Base-by-base conservation (phyloP, 2,329 filamentous ascomycete genomes). In the Sporothrix brunneoviolacea region DNA sequence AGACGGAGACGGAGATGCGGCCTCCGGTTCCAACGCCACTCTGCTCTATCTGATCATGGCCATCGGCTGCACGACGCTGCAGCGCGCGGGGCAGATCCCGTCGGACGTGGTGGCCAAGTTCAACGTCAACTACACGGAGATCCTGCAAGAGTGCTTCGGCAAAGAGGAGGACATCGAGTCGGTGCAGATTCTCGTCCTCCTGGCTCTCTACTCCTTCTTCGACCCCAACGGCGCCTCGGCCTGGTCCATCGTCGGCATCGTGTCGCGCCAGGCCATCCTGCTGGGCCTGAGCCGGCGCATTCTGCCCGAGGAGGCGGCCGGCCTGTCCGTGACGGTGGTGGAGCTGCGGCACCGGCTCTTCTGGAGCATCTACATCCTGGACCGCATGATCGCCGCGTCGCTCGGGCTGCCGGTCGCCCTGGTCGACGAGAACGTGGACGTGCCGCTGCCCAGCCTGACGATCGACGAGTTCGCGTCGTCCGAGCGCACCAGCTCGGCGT, bases 361-460 rank as follows among this genome's bases (percentile, higher is more conserved):
- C 51, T 74, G 71, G 71, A 72, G 69, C 37, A 68, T 72, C 7
- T 72, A 67, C 52, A 68, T 71, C 1, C 58, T 73, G 2, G 71
- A 73, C 50, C 65, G 71, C 16, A 73, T 74, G 70, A 68, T 71
- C 57, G 64, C 69, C 13, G 60, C 65, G 2, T 71, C 68, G 0
- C 62, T 66, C 4, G 71, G 71, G 3, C 57, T 72, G 9, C 67
- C 70, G 0, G 62, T 64, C 3, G 66, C 68, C 1, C 61, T 74
- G 8, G 63, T 59, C 2, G 68, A 72, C 52, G 65, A 68, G 15
- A 65, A 67, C 36, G 61, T 65, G 27, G 65, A 67, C 45, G 63
- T 73, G 2, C 69, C 70, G 0, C 60, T 74, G 5, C 71, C 71
- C 1, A 64, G 70, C 2, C 62, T 74, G 7, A 72, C 70, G 0